Evolutionary conservation across 2,329 filamentous ascomycete species (phyloP).

Genomic region (Alternaria brassicicola): DNA sequence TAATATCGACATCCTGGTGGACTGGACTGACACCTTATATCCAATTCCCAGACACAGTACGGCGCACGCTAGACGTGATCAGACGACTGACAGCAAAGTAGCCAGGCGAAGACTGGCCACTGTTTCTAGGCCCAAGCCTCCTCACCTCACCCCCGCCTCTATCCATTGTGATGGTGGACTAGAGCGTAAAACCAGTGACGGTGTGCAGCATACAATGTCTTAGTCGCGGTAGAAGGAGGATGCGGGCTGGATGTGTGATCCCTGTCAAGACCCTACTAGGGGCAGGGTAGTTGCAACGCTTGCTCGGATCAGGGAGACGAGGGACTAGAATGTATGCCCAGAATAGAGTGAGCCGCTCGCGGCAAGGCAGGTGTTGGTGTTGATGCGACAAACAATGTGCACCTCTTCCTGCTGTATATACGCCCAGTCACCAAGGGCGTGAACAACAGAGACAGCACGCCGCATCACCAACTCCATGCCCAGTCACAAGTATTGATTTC

Average conservation of each 20-base stretch:
- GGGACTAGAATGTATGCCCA: neutral
- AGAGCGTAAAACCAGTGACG: constrained; percentile 1
- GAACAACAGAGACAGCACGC: neutral
- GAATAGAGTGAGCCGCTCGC: neutral
- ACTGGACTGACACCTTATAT: constrained; percentile 4
- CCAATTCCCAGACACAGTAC: neutral
- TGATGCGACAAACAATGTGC: neutral
- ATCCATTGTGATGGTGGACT: neutral
- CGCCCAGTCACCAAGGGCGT: neutral
- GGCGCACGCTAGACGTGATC: constrained; percentile 5
- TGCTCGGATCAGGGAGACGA: neutral
- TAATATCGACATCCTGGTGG: neutral
- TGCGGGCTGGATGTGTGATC: constrained; percentile 3
- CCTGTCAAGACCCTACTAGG: constrained; percentile 2
- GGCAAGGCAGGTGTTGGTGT: neutral
- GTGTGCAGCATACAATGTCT: constrained; percentile 2
- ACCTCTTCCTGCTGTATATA: neutral
- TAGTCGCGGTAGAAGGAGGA: neutral
- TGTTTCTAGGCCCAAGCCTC: constrained; percentile 2
- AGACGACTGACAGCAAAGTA: constrained; percentile 3
- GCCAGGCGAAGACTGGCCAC: neutral
- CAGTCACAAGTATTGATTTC: neutral
- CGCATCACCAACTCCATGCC: neutral
- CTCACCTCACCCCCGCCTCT: neutral
- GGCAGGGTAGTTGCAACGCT: neutral